phyloP scores from a whole-genome alignment of 768 basidiomycete genomes.

The Fomitopsis pulvina region DNA sequence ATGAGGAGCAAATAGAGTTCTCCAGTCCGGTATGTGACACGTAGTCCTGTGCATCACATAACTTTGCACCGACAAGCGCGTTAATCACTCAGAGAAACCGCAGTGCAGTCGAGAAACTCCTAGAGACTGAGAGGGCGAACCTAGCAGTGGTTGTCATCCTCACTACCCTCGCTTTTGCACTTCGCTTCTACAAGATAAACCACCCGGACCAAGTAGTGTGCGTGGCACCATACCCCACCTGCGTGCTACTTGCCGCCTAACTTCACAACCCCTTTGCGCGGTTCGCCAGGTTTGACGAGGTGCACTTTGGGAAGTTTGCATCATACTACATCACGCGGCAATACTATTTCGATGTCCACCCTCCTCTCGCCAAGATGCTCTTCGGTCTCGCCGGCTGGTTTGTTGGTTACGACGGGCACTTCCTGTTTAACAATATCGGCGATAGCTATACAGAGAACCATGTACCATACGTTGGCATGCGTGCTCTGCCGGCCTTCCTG shows the following conservation, averaged over 20 bases:
- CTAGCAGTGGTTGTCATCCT: constrained; percentile 52
- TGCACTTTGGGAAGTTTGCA: constrained; percentile 98
- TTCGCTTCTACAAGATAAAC: constrained; percentile 92
- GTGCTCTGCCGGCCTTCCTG: constrained; percentile 86
- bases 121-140: constrained; percentile 62
- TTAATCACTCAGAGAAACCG: constrained; percentile 41
- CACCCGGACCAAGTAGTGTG: constrained; percentile 94
- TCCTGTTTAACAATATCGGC: constrained; percentile 92
- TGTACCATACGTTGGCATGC: constrained; percentile 92
- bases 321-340: constrained; percentile 87
- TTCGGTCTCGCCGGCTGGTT: constrained; percentile 95
- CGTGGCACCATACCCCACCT: constrained; percentile 24
- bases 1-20: constrained; percentile 13
- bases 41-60: constrained; percentile 3
- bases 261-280: background rate
- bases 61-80: background rate
- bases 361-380: constrained; percentile 92
- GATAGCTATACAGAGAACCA: constrained; percentile 83
- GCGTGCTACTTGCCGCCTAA: background rate
- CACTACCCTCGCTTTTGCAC: constrained; percentile 70
- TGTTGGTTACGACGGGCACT: constrained; percentile 91
- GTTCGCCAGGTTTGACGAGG: constrained; percentile 80
- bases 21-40: constrained; percentile 19
- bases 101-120: constrained; percentile 50
- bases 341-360: constrained; percentile 99